Evolutionary conservation across 768 basidiomycete genomes (phyloP), one percentile per base, ranked within the genome.

Genomic region (Mycena rosella): DNA sequence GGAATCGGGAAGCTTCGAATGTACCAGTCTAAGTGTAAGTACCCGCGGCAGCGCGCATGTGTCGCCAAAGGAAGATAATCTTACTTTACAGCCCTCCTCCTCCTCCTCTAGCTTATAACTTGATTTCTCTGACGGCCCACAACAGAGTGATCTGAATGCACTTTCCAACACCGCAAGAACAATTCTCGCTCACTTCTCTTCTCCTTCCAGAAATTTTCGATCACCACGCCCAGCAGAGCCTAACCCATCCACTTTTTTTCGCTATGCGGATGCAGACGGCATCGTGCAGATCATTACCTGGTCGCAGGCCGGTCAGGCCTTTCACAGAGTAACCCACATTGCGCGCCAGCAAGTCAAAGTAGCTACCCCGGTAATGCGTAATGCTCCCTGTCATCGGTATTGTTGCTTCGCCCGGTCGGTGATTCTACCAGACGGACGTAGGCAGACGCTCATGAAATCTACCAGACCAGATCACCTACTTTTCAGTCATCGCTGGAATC

Each of bases 401-500:
- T 44, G 40, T 79, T 1, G 76, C 76, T 6, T 44, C 59, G 17
- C 36, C 71, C 44, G 78, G 78, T 76, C 15, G 24, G 54, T 52
- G 38, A 8, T 8, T 32, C 9, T 14, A 36, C 11, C 5, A 20
- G 9, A 32, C 27, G 52, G 17, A 38, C 32, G 14, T 10, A 7
- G 20, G 18, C 30, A 34, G 27, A 49, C 20, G 24, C n/a, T 24
- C 32, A 32, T 34, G 40, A 51, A 4, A 17, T 22, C 20, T 13
- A 27, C 9, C 32, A 81, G 82, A 84, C 52, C 73, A 70, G n/a
- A 73, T 79, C 67, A 75, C 79, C 5, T 81, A 75, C 62, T 73
- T 73, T 36, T 66, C 74, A 2, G 20, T 72, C 26, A 69, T 78
- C 14, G 47, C 71, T 2, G 75, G 74, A 15, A 70, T 76, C 14